Percentiles rank a stretch among this genome's conserved stretches.
phyloP scores from a whole-genome alignment of 2,329 filamentous ascomycete species.

The Cytospora chrysosperma region DNA sequence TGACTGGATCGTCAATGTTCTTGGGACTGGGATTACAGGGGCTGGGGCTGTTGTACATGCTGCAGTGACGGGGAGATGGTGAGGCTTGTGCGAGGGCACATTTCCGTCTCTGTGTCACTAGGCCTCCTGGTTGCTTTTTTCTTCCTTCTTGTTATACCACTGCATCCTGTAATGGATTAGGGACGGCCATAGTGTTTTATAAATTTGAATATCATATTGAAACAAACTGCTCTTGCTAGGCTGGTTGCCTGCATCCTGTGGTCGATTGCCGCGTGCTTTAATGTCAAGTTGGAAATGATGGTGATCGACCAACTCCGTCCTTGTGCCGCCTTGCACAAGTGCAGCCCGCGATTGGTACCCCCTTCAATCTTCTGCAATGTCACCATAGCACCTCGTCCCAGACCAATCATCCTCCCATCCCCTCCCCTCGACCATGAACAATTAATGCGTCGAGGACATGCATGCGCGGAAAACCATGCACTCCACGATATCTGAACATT shows the following conservation, averaged over 20 bases:
- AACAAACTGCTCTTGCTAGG: not conserved
- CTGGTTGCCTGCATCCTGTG: not conserved
- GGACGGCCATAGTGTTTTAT: slow-evolving; percentile 13
- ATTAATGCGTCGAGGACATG: not conserved
- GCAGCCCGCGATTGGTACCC: not conserved
- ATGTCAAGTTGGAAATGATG: not conserved
- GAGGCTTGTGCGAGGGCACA: slow-evolving; percentile 17
- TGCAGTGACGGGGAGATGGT: slow-evolving; percentile 17
- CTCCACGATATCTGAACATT: not conserved
- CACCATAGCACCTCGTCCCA: not conserved
- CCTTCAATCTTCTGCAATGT: not conserved
- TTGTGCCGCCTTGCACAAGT: not conserved
- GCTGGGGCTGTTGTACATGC: slow-evolving; percentile 16
- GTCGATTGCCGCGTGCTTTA: not conserved
- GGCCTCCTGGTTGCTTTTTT: not conserved
- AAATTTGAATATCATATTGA: slow-evolving; percentile 8
- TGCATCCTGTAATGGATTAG: slow-evolving; percentile 18
- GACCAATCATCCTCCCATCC: too few species aligned
- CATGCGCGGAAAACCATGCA: not conserved
- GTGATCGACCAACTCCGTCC: not conserved
- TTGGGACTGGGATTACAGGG: slow-evolving; percentile 8
- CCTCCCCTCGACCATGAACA: not conserved
- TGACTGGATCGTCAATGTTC: slow-evolving; percentile 16
- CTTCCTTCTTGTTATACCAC: slow-evolving; percentile 21
- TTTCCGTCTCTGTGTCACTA: slow-evolving; percentile 15